phyloP scores from a whole-genome alignment of 139 green algal species.

The Spirogloea muscicola region DNA sequence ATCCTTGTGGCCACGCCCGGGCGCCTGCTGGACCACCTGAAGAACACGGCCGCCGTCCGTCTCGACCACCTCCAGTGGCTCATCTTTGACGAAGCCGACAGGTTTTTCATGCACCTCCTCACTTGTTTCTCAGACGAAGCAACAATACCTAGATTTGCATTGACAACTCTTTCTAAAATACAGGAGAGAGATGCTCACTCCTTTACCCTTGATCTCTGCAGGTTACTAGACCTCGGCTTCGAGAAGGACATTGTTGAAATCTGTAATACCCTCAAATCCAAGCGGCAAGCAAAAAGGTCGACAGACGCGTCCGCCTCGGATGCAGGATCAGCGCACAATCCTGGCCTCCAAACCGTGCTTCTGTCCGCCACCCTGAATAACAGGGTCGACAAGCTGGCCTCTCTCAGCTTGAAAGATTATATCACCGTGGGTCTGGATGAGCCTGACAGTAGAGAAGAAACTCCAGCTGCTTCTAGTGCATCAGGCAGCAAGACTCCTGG shows the following conservation, averaged over 20 bases:
- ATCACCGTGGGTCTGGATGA: no score
- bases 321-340: no score
- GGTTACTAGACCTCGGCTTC: conserved; percentile 91
- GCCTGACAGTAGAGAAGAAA: no score
- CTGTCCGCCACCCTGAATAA: conserved; percentile 84
- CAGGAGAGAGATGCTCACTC: no score
- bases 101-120: no score
- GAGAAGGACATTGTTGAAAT: conserved; percentile 69
- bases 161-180: no score
- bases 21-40: conserved; percentile 89
- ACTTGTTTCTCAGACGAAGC: background rate
- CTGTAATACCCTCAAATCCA: no score
- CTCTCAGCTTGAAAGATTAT: conserved; percentile 62
- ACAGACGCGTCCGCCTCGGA: no score
- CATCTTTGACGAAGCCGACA: conserved; percentile 83
- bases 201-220: conserved; percentile 1
- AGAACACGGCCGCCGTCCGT: conserved; percentile 69
- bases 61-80: conserved; percentile 68
- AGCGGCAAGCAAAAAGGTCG: no score
- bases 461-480: no score
- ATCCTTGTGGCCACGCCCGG: conserved; percentile 82
- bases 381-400: conserved; percentile 63
- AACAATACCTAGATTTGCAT: no score
- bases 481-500: no score
- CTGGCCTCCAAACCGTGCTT: conserved; percentile 61